Evolutionary conservation across 1,139 yeast genomes (phyloP).

Genomic region (Pneumocystis carinii): DNA sequence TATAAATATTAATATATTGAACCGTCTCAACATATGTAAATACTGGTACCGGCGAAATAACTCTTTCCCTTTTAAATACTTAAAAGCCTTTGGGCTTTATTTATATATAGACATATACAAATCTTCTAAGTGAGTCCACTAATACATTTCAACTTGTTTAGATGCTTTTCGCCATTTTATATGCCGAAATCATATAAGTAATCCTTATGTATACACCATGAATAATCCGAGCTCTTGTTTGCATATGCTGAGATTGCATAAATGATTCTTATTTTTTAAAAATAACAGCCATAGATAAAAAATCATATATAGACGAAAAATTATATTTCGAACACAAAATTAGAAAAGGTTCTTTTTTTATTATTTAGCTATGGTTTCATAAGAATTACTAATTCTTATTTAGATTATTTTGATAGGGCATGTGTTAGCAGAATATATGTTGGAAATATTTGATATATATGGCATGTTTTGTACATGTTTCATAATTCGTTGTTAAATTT

Average conservation of each 20-base stretch:
- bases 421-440: neutral
- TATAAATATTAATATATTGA: neutral
- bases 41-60: neutral
- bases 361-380: neutral
- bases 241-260: neutral
- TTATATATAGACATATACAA: neutral
- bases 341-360: neutral
- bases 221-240: neutral
- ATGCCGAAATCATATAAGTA: neutral
- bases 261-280: too few species aligned
- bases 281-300: neutral
- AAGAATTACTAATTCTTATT: too few species aligned
- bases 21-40: neutral
- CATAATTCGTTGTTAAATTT: neutral
- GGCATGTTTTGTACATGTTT: neutral
- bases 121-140: neutral
- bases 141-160: neutral
- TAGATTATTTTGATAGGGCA: too few species aligned
- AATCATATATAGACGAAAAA: neutral
- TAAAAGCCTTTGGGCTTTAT: neutral
- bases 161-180: neutral
- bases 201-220: neutral
- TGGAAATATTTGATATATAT: neutral
- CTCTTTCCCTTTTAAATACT: neutral
- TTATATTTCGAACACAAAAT: neutral